Percentiles rank a stretch among this genome's conserved stretches.
Conservation (phyloP, 352 stramenopile species). For the Thalassiosira ordinaria region DNA sequence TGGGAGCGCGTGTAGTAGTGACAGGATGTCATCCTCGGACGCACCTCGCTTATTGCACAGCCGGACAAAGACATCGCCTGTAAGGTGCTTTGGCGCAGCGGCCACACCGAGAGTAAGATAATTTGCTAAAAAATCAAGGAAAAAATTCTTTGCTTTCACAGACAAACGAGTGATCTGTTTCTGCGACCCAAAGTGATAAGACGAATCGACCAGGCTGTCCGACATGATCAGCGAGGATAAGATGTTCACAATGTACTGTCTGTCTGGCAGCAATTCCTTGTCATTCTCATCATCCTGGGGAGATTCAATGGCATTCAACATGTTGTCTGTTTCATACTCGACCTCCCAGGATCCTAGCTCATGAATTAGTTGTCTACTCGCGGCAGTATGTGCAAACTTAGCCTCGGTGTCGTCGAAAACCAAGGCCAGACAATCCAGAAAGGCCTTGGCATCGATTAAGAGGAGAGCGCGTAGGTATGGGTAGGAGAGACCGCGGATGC, state of each 20-base stretch:
- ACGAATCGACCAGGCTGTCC: slow-evolving; percentile 27
- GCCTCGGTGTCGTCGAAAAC: slow-evolving; percentile 62
- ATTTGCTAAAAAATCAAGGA: slow-evolving; percentile 56
- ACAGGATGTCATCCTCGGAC: slow-evolving; percentile 68
- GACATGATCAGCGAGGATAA: slow-evolving; percentile 68
- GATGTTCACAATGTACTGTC: slow-evolving; percentile 67
- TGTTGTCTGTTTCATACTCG: slow-evolving; percentile 39
- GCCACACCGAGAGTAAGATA: slow-evolving; percentile 44
- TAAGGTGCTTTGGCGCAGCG: slow-evolving; percentile 34
- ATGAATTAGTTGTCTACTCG: slow-evolving; percentile 30
- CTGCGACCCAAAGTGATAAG: slow-evolving; percentile 32
- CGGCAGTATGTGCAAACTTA: slow-evolving; percentile 38
- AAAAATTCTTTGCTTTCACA: slow-evolving; percentile 34
- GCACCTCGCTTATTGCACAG: slow-evolving; percentile 41
- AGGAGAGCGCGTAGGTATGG: slow-evolving; percentile 90
- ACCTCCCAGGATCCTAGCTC: slow-evolving; percentile 58
- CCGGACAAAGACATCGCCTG: slow-evolving; percentile 34
- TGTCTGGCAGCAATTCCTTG: slow-evolving; percentile 44
- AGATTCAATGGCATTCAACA: neutral
- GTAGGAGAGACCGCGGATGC: slow-evolving; percentile 74
- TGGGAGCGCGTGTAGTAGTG: slow-evolving; percentile 63
- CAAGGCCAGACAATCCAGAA: slow-evolving; percentile 90
- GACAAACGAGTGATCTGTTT: slow-evolving; percentile 37
- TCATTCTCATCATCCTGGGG: slow-evolving; percentile 20
- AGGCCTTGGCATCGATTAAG: slow-evolving; percentile 89